Percentiles rank a stretch among this genome's conserved stretches.
phyloP scores from a whole-genome alignment of 2,329 filamentous ascomycete species.

The Fusarium sp. region DNA sequence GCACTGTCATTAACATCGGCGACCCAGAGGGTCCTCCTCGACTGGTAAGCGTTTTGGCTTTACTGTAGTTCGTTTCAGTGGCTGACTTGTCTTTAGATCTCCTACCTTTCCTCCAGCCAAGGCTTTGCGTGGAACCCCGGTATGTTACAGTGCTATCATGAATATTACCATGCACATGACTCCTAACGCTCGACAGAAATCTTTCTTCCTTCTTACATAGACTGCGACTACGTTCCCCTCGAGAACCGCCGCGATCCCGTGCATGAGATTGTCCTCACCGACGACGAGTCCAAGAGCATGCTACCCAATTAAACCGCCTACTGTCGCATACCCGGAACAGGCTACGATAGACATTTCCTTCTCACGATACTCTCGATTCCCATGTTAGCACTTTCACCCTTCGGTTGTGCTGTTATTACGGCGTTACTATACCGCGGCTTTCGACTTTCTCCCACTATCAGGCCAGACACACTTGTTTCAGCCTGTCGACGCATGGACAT shows the following conservation, averaged over 20 bases:
- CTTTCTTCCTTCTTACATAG: constrained; percentile 83
- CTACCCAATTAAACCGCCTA: constrained; percentile 68
- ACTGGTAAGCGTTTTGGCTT: constrained; percentile 66
- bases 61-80: neutral
- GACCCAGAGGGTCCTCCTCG: constrained; percentile 79
- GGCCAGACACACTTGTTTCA: constrained; percentile 31
- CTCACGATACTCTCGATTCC: constrained; percentile 47
- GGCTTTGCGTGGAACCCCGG: constrained; percentile 88
- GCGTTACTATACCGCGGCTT: constrained; percentile 39
- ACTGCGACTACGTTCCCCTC: constrained; percentile 80
- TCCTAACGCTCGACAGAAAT: constrained; percentile 68
- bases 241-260: constrained; percentile 83
- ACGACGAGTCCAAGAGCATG: constrained; percentile 79
- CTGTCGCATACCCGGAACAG: constrained; percentile 35
- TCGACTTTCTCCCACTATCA: constrained; percentile 16
- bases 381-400: constrained; percentile 30
- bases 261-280: constrained; percentile 81
- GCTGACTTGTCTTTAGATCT: constrained; percentile 68
- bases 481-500: constrained; percentile 30
- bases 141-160: constrained; percentile 52
- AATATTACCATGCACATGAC: neutral
- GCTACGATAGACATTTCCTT: constrained; percentile 49
- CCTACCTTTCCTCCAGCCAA: constrained; percentile 83
- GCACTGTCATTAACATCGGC: constrained; percentile 84
- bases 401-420: constrained; percentile 26